Evolutionary conservation across 169 alveolate species (phyloP), one percentile per base, ranked within the genome.

Genomic region (Plasmodium cynomolgi): DNA sequence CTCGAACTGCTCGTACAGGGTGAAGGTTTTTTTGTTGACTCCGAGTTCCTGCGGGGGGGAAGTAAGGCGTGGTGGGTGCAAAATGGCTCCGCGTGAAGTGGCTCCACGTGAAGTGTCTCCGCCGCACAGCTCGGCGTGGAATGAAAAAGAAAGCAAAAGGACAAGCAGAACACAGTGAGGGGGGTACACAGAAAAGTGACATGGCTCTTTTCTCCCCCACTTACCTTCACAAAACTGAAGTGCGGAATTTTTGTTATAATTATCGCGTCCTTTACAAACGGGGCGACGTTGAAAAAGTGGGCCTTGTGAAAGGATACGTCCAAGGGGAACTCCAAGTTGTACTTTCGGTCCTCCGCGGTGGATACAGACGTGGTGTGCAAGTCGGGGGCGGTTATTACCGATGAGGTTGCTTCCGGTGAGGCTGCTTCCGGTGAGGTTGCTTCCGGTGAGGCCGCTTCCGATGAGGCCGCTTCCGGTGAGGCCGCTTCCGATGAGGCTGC

Each of bases 261-360:
- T 9, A 50, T 80, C 6, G 94, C 94, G 41, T 88, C 82, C 82
- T 88, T 88, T 88, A 88, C 62, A 79, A 88, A 88, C 2, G 94
- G 94, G 11, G 85, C 83, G 0, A 88, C 83, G 82, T 88, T 88
- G 79, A 88, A 88, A 88, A 88, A 88, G 50, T 88, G 94, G 15
- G 94, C 90, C 83, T 88, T 88, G 73, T 88, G 94, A 88, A 88
- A 88, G 71, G 94, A 88, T 23, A 88, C 26, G 15, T 80, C 94
- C 72, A 88, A 58, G 47, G 94, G 94, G 20, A 88, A 80, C 15
- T 80, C 50, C 54, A 88, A 62, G 34, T 88, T 88, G 50, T 88
- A 88, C 29, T 88, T 68, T 41, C 29, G 81, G 33, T 88, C 94
- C 73, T 88, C 90, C 54, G 68, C 71, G 15, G 94, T 88, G 31